A percentile compares a stretch with the other conserved stretches of the same genome.
Conservation (phyloP, 371 early-diverging fungal genomes). For the Lichtheimia hyalospora region DNA sequence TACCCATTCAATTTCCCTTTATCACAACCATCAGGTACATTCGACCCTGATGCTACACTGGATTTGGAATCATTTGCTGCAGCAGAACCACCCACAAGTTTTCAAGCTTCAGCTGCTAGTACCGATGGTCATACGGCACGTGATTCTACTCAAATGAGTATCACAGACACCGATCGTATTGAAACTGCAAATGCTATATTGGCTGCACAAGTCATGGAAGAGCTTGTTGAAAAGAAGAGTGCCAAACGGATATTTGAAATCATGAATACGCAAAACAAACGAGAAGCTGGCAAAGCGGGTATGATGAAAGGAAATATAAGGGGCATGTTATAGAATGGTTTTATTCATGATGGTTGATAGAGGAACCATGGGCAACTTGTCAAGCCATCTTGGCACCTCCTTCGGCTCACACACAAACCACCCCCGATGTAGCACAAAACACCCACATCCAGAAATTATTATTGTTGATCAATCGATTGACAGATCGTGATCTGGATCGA, state of each 20-base stretch:
- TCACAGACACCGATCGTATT: conserved; percentile 1
- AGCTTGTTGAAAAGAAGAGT: conserved; percentile 37
- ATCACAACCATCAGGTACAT: conserved; percentile 24
- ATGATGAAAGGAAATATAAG: background rate
- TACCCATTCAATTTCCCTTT: conserved; percentile 9
- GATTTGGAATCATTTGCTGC: conserved; percentile 33
- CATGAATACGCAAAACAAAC: conserved; percentile 20
- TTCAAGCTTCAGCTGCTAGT: background rate
- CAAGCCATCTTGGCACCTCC: conserved; percentile 17
- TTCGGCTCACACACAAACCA: conserved; percentile 1
- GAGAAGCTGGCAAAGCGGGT: conserved; percentile 3
- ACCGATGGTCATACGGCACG: conserved; percentile 1
- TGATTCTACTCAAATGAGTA: conserved; percentile 8
- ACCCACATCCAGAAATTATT: conserved; percentile 34
- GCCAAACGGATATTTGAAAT: conserved; percentile 41
- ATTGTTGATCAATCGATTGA: conserved; percentile 33
- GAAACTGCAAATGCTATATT: conserved; percentile 23
- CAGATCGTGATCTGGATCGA: conserved; percentile 40
- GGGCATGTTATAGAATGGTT: background rate
- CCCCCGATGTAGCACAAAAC: conserved; percentile 23
- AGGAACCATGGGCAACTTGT: conserved; percentile 31
- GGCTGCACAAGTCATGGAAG: conserved; percentile 40
- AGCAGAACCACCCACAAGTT: conserved; percentile 15
- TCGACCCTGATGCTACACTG: conserved; percentile 39
- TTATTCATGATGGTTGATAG: background rate